These are phyloP conservation scores for Withania somnifera DNA, from an alignment of 305 asterid species.

Conservation along the genomic window DNA sequence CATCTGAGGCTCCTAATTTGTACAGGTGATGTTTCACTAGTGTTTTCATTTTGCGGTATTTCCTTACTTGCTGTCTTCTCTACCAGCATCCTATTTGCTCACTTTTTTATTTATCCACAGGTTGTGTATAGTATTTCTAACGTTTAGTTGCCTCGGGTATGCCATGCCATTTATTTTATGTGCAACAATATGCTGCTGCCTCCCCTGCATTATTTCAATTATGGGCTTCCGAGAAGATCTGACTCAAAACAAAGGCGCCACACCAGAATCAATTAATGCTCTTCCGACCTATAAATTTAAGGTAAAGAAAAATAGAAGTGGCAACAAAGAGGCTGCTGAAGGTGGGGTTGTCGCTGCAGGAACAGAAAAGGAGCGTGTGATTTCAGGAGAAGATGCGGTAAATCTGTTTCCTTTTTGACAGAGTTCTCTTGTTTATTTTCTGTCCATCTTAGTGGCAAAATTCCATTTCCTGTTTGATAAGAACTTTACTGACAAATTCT, in stretches of 20 bases:
- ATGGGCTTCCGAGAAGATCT: conserved; percentile 83
- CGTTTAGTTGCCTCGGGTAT: conserved; percentile 90
- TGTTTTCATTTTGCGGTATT: background rate
- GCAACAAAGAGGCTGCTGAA: conserved; percentile 25
- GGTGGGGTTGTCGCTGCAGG: conserved; percentile 48
- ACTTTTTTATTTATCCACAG: conserved; percentile 27
- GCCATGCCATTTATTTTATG: conserved; percentile 97
- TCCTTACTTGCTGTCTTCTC: background rate
- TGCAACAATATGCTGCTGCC: conserved; percentile 95
- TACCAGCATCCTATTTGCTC: background rate
- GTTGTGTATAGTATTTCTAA: conserved; percentile 84
- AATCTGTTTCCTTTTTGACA: background rate
- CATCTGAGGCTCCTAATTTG: conserved; percentile 81
- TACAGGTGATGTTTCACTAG: conserved; percentile 46
- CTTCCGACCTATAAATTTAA: conserved; percentile 83
- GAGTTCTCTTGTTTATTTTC: background rate
- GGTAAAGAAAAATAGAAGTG: conserved; percentile 39
- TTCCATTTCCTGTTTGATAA: background rate
- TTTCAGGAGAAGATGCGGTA: conserved; percentile 57
- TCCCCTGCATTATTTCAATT: conserved; percentile 86
- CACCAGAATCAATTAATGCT: conserved; percentile 79
- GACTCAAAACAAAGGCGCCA: conserved; percentile 74
- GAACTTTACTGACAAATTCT: background rate
- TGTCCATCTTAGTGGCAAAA: background rate
- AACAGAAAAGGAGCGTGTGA: conserved; percentile 38